A percentile compares a stretch with the other conserved stretches of the same genome.
Conservation (phyloP, 2,329 filamentous ascomycete genomes). For the Cercospora janseana region DNA sequence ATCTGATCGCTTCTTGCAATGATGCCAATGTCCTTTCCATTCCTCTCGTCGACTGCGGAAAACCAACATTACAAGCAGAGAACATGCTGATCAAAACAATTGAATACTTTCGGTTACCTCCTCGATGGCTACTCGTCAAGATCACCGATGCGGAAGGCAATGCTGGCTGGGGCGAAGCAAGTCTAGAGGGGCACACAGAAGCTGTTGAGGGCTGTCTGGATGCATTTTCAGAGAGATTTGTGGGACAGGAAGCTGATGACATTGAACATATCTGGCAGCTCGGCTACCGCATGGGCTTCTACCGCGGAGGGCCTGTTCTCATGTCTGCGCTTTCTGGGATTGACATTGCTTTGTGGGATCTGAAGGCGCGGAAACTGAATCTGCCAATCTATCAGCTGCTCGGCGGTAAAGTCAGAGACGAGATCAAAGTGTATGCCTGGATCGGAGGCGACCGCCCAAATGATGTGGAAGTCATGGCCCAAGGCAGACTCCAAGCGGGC, state of each 20-base stretch:
- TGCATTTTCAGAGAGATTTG: slow-evolving; percentile 60
- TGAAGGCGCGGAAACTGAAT: slow-evolving; percentile 63
- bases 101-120: slow-evolving; percentile 72
- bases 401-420: slow-evolving; percentile 69
- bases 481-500: slow-evolving; percentile 58
- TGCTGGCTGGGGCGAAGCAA: slow-evolving; percentile 51
- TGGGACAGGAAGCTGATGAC: slow-evolving; percentile 69
- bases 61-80: too few species aligned
- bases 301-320: slow-evolving; percentile 73
- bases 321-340: slow-evolving; percentile 76
- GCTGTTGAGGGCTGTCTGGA: slow-evolving; percentile 72
- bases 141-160: slow-evolving; percentile 64
- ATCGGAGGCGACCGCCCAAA: slow-evolving; percentile 71
- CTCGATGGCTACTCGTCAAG: slow-evolving; percentile 76
- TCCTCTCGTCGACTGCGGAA: too few species aligned
- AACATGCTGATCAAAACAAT: slow-evolving; percentile 59
- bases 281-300: slow-evolving; percentile 67
- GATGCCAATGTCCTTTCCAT: too few species aligned
- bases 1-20: too few species aligned
- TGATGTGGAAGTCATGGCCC: slow-evolving; percentile 56
- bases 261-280: slow-evolving; percentile 81
- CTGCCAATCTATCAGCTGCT: slow-evolving; percentile 72
- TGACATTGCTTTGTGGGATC: slow-evolving; percentile 77
- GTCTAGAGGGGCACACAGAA: slow-evolving; percentile 69
- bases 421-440: slow-evolving; percentile 72